A percentile compares a stretch with the other conserved stretches of the same genome.
Conservation (phyloP, 331 rosid species). For the Malus hybrid region DNA sequence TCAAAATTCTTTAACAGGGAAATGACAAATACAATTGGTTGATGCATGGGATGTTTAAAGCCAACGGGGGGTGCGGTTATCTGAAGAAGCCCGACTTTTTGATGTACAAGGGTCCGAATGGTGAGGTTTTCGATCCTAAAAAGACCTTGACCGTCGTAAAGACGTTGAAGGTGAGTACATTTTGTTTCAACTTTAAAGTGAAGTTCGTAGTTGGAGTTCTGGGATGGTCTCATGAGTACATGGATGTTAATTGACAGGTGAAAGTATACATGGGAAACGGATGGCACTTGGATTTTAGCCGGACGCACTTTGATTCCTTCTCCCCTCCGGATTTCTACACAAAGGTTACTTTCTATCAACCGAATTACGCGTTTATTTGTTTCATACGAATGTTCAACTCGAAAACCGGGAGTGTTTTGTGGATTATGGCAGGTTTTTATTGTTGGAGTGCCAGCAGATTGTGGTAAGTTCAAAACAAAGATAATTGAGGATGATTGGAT, state of each 20-base stretch:
- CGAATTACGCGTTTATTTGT: neutral
- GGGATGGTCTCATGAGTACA: constrained; percentile 4
- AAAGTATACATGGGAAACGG: constrained; percentile 77
- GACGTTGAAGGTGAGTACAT: constrained; percentile 54
- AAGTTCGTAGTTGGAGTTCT: neutral
- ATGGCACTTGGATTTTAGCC: constrained; percentile 77
- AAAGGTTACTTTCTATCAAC: constrained; percentile 34
- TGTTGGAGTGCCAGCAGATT: constrained; percentile 70
- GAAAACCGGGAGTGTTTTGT: neutral
- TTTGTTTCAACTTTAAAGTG: neutral
- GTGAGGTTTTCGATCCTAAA: constrained; percentile 64
- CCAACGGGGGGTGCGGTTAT: constrained; percentile 86
- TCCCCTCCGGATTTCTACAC: constrained; percentile 94
- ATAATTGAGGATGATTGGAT: constrained; percentile 57
- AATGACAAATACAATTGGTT: constrained; percentile 61
- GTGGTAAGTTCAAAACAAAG: constrained; percentile 42
- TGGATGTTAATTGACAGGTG: constrained; percentile 39
- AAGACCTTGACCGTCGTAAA: constrained; percentile 31
- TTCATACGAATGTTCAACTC: neutral
- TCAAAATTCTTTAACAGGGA: constrained; percentile 40
- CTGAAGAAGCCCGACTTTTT: constrained; percentile 66
- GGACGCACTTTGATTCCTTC: constrained; percentile 67
- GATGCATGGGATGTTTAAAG: constrained; percentile 88
- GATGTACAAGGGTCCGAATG: constrained; percentile 23
- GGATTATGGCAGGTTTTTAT: constrained; percentile 44